phyloP scores from a whole-genome alignment of 805 yeast species.

The Lipomyces mesembrius region DNA sequence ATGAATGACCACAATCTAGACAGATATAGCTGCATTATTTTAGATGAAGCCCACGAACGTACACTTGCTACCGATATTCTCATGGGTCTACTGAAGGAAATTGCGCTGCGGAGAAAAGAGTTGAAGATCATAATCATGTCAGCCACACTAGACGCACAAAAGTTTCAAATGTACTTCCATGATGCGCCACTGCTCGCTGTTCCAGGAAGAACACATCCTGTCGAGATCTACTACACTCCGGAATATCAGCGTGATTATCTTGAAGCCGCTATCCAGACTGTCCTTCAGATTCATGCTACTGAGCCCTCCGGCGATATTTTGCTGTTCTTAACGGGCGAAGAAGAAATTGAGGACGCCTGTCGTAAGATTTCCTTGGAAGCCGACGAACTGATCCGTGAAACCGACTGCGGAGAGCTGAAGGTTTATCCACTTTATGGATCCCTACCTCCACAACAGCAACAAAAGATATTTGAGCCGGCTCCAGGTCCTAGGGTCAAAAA shows the following conservation, averaged over 20 bases:
- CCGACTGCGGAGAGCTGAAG: slow-evolving; percentile 82
- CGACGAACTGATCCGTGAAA: slow-evolving; percentile 86
- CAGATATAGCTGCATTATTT: slow-evolving; percentile 83
- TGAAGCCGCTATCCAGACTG: slow-evolving; percentile 94
- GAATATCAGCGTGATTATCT: slow-evolving; percentile 94
- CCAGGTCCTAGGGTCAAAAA: slow-evolving; percentile 70
- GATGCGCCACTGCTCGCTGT: slow-evolving; percentile 94
- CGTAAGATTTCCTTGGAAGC: slow-evolving; percentile 84
- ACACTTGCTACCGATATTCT: slow-evolving; percentile 94
- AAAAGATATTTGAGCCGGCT: slow-evolving; percentile 89
- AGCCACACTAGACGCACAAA: slow-evolving; percentile 96
- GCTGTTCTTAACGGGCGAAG: slow-evolving; percentile 92
- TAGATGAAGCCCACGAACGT: slow-evolving; percentile 98
- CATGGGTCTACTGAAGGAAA: slow-evolving; percentile 91
- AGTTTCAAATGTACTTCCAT: slow-evolving; percentile 86
- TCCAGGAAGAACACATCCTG: slow-evolving; percentile 98
- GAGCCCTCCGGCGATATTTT: slow-evolving; percentile 92
- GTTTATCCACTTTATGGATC: slow-evolving; percentile 97
- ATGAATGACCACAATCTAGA: slow-evolving; percentile 89
- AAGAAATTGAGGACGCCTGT: slow-evolving; percentile 96
- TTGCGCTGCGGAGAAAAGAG: slow-evolving; percentile 78
- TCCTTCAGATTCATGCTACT: slow-evolving; percentile 93
- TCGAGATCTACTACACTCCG: slow-evolving; percentile 94
- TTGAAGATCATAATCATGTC: slow-evolving; percentile 94
- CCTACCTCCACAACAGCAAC: slow-evolving; percentile 94